Evolutionary conservation across 2,329 filamentous ascomycete genomes (phyloP), one percentile per base, ranked within the genome.

Genomic region (Aspergillus sp.): DNA sequence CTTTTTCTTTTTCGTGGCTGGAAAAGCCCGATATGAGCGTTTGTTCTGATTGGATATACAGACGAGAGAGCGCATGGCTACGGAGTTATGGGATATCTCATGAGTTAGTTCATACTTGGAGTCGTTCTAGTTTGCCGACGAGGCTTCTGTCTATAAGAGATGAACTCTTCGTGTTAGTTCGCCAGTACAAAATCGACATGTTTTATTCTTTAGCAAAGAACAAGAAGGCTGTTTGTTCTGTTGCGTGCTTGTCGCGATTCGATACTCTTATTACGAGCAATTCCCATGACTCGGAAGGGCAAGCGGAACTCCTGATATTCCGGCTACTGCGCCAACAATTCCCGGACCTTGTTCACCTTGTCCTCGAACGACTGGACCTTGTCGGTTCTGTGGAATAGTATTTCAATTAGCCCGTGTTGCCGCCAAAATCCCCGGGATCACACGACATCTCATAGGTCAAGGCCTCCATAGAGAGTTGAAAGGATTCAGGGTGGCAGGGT

Each of bases 341-440:
- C 78, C 67, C 85, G 79, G 38, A 89, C 86, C 54, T 83, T 83
- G 25, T 78, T 79, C 23, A 96, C 91, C 80, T 96, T 97, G 67
- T 96, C 91, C 72, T 88, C 85, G 41, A 91, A 90, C 2, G 87
- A 87, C 79, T 97, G 92, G 74, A 84, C 85, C 84, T 96, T 96
- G 75, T 97, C 93, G 70, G 90, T 96, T 72, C 92, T 90, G 25
- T 60, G 48, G 57, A 17, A 46, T 3, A 23, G 50, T 50, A 54
- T 53, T 38, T 8, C 19, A 43, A 54, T 67, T 57, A 69, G 63
- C 60, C 38, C 52, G 17, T 53, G 28, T 68, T 47, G 71, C 55
- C 55, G 67, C 57, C 45, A n/a, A 13, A 51, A 57, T 47, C 15
- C 6, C 8, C n/a, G 6, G 8, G 17, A 23, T 22, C 22, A 34